Conservation (phyloP, 345 rosid species). For the Eucalyptus coolabah region DNA sequence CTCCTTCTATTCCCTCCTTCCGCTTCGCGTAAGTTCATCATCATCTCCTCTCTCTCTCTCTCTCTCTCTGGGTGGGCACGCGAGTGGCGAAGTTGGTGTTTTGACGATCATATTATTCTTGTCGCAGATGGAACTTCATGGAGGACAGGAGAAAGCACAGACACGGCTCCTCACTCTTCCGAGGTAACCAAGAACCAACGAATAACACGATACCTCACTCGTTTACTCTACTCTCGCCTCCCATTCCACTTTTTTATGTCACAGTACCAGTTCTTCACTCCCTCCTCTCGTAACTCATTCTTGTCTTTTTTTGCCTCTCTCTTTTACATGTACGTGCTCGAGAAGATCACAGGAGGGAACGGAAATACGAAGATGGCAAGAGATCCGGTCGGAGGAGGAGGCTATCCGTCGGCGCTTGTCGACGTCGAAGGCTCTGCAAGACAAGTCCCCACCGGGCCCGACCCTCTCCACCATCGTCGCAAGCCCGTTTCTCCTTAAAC, state of each 20-base stretch:
- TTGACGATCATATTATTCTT: background rate
- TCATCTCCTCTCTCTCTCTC: background rate
- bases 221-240: background rate
- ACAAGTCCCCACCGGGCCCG: slow-evolving; percentile 50
- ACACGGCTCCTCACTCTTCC: background rate
- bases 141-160: background rate
- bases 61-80: background rate
- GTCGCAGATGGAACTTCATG: background rate
- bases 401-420: background rate
- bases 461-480: slow-evolving; percentile 53
- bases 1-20: background rate
- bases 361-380: background rate
- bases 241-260: background rate
- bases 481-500: slow-evolving; percentile 5
- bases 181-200: background rate
- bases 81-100: background rate
- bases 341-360: background rate
- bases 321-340: background rate
- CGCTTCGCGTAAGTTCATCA: background rate
- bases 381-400: background rate
- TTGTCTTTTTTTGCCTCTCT: background rate
- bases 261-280: background rate
- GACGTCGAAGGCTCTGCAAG: slow-evolving; percentile 21
- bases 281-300: background rate
- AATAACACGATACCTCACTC: background rate